phyloP scores from a whole-genome alignment of 2,329 filamentous ascomycete genomes.

The Endoconidiophora polonica region DNA sequence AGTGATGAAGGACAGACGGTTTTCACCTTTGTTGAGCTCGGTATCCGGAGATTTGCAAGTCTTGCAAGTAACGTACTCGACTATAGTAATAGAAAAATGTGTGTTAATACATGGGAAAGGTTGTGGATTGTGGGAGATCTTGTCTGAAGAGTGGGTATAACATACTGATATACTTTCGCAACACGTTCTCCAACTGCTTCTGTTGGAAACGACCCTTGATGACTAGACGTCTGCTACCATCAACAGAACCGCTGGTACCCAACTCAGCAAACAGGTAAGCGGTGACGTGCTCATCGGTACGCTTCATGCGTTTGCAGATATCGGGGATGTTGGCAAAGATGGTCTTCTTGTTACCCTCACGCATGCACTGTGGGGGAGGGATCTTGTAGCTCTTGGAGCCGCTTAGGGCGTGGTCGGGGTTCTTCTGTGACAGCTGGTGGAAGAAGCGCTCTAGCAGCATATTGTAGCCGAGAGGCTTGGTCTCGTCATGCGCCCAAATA shows the following conservation, averaged over 20 bases:
- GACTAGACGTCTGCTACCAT: constrained; percentile 80
- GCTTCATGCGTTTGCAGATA: constrained; percentile 99
- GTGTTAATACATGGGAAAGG: constrained; percentile 18
- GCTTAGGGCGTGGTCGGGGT: constrained; percentile 83
- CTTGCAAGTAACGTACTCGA: constrained; percentile 98
- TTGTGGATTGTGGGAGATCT: neutral
- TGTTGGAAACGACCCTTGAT: constrained; percentile 99
- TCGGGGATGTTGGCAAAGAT: constrained; percentile 99
- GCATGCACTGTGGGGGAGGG: constrained; percentile 90
- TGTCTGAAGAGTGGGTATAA: constrained; percentile 15
- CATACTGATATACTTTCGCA: constrained; percentile 86
- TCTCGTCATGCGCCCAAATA: constrained; percentile 73
- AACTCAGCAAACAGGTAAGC: constrained; percentile 95
- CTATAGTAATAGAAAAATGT: constrained; percentile 21
- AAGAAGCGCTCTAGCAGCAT: constrained; percentile 86
- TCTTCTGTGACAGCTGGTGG: constrained; percentile 82
- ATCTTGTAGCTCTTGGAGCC: constrained; percentile 97
- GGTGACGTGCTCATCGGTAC: constrained; percentile 92
- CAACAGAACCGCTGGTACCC: constrained; percentile 90
- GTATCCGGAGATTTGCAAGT: constrained; percentile 91
- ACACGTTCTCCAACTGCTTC: constrained; percentile 95
- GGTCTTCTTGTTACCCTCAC: constrained; percentile 99
- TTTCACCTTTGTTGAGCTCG: constrained; percentile 96
- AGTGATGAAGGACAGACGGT: constrained; percentile 96
- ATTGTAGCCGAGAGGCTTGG: constrained; percentile 64